Evolutionary conservation across 192 early-diverging fungal genomes (phyloP), one percentile per base, ranked within the genome.

Genomic region (Phlyctochytrium arcticum): DNA sequence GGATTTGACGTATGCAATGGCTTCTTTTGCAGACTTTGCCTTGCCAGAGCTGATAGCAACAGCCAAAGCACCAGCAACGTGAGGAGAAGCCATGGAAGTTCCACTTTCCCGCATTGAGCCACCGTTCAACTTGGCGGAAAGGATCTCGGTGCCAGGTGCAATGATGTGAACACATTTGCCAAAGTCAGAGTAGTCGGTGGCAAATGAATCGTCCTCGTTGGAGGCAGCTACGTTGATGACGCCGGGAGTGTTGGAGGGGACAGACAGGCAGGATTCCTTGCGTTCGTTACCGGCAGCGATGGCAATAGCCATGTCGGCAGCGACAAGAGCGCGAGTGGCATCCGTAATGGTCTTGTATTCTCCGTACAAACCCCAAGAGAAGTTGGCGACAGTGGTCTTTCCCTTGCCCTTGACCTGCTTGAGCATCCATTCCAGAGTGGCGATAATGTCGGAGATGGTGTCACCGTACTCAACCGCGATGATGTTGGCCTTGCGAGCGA

Each of bases 281-380:
- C 42, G 67, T 27, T 31, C 30, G 54, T 75, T 74, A 19, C 57
- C 69, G 8, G 56, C 70, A 75, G 46, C 82, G 29, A 80, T 82
- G 36, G 82, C 75, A 44, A 86, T n/a, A n/a, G n/a, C n/a, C n/a
- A n/a, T n/a, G 29, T 51, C 54, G 32, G 65, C 58, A 21, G n/a
- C 36, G 37, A 82, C 53, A 7, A 69, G 37, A 17, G 58, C 57
- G 3, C 63, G 26, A 48, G 70, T 57, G 21, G 69, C 72, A 0
- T 68, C 59, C 66, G 93, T 86, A 51, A 92, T 70, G 5, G 85
- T 75, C 36, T 70, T 76, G 60, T 81, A 87, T 56, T 76, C 72
- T n/a, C 87, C 85, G 62, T 89, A n/a, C n/a, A n/a, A 90, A 37
- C 90, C 92, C 46, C 92, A 72, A 34, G 82, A 87, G 90, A 96